Evolutionary conservation across 2,329 filamentous ascomycete genomes (phyloP).

Genomic region (Aspergillus fructus): DNA sequence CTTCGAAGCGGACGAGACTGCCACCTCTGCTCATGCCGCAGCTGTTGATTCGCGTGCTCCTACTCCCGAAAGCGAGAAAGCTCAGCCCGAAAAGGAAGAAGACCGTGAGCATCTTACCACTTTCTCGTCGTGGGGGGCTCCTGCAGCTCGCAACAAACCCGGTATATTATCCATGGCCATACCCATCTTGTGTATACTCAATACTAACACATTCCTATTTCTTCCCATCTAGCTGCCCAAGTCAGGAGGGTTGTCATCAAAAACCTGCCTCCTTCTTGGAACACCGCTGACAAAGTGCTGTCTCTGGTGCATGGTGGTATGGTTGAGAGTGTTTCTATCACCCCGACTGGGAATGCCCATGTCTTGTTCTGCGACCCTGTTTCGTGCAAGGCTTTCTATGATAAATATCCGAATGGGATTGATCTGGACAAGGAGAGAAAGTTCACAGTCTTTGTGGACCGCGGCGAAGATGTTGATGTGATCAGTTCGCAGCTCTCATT

Average conservation of each 20-base stretch:
- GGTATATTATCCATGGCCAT: slow-evolving; percentile 16
- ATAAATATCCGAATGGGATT: slow-evolving; percentile 39
- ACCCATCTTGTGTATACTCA: background rate
- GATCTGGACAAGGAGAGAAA: slow-evolving; percentile 30
- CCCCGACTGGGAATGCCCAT: slow-evolving; percentile 25
- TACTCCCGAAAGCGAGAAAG: background rate
- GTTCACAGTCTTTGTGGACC: slow-evolving; percentile 35
- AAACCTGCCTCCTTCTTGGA: slow-evolving; percentile 34
- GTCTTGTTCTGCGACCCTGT: slow-evolving; percentile 37
- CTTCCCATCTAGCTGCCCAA: slow-evolving; percentile 20
- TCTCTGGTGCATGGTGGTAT: slow-evolving; percentile 40
- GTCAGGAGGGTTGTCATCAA: slow-evolving; percentile 35
- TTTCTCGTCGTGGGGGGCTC: slow-evolving; percentile 34
- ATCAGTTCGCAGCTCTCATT: slow-evolving; percentile 43
- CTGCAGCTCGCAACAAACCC: slow-evolving; percentile 25
- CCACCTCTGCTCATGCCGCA: background rate
- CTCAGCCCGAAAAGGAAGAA: slow-evolving; percentile 18
- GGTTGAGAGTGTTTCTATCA: slow-evolving; percentile 34
- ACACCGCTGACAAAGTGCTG: slow-evolving; percentile 32
- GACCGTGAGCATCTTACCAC: slow-evolving; percentile 30
- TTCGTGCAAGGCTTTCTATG: slow-evolving; percentile 36
- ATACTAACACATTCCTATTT: background rate
- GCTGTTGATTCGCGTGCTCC: background rate
- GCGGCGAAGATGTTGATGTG: slow-evolving; percentile 40
- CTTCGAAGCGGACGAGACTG: background rate